Evolutionary conservation across 78 protist species (phyloP).

Genomic region (Chrysochromulina tobinii): DNA sequence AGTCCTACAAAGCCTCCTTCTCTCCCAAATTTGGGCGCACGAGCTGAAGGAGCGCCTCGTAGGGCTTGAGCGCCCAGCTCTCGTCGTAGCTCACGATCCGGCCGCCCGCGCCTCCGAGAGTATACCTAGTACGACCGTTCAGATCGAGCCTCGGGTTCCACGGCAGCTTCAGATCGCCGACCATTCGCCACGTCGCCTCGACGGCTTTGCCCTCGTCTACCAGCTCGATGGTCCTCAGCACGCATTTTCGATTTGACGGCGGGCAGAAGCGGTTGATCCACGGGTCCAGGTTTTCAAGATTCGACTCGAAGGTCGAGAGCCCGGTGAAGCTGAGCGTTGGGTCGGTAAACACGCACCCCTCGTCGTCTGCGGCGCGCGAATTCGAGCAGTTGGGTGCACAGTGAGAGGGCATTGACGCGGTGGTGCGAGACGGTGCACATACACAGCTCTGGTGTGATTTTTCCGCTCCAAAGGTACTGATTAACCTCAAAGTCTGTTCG

Average conservation of each 20-base stretch:
- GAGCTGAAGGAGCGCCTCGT: too few species aligned
- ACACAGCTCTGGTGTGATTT: not conserved
- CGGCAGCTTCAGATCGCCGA: not conserved
- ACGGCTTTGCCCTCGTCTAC: not conserved
- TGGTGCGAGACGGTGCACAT: too few species aligned
- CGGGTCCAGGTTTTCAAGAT: not conserved
- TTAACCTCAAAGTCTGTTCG: not conserved
- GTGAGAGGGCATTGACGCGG: too few species aligned
- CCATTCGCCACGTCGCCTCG: not conserved
- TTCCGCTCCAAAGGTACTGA: not conserved
- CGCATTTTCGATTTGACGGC: not conserved
- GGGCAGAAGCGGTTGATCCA: not conserved
- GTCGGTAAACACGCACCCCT: constrained; percentile 9
- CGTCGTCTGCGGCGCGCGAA: not conserved
- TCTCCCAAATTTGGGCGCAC: too few species aligned
- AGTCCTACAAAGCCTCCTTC: too few species aligned
- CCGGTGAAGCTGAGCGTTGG: constrained; percentile 4
- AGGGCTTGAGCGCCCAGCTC: not conserved
- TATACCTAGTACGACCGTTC: not conserved
- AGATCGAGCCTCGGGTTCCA: not conserved
- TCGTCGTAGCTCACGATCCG: not conserved
- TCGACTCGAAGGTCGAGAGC: not conserved
- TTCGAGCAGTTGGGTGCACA: too few species aligned
- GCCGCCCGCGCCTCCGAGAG: not conserved
- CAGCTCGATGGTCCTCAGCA: not conserved